Evolutionary conservation across 202 grass and related monocot genomes (phyloP).

Genomic region (Setaria italica): DNA sequence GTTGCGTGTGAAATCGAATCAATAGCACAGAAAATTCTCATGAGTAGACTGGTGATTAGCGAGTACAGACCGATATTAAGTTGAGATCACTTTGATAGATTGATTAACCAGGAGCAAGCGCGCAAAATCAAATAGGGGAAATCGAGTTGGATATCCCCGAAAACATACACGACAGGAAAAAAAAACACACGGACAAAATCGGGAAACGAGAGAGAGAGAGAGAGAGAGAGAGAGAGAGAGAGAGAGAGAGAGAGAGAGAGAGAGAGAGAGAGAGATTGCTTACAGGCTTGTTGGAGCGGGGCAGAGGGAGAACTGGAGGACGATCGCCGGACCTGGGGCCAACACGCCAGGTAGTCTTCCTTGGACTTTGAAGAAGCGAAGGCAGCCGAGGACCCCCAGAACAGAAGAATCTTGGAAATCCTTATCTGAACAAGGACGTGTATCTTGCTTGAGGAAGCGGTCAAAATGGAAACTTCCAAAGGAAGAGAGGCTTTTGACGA

Average conservation of each 20-base stretch:
- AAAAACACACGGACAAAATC: neutral
- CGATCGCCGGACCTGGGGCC: constrained; percentile 19
- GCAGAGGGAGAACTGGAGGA: neutral
- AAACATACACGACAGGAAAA: no score
- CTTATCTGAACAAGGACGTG: constrained; percentile 20
- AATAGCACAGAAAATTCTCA: no score
- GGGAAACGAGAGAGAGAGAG: neutral
- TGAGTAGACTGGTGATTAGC: neutral
- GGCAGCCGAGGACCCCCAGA: neutral
- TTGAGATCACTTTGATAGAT: neutral
- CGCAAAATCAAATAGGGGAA: neutral
- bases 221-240: no score
- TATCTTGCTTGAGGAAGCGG: constrained; percentile 44
- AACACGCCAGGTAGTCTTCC: neutral
- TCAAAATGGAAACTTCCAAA: constrained; percentile 40
- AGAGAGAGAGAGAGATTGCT: neutral
- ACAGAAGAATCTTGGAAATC: neutral
- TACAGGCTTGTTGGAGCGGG: constrained; percentile 39
- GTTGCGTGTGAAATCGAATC: constrained; percentile 34
- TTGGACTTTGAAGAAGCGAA: constrained; percentile 22
- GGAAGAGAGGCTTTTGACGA: constrained; percentile 18
- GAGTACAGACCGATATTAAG: no score
- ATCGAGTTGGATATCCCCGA: neutral
- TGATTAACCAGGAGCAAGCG: neutral
- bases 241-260: neutral